Base-by-base conservation (phyloP, 2,329 filamentous ascomycete genomes). In the Trichophyton equinum region DNA sequence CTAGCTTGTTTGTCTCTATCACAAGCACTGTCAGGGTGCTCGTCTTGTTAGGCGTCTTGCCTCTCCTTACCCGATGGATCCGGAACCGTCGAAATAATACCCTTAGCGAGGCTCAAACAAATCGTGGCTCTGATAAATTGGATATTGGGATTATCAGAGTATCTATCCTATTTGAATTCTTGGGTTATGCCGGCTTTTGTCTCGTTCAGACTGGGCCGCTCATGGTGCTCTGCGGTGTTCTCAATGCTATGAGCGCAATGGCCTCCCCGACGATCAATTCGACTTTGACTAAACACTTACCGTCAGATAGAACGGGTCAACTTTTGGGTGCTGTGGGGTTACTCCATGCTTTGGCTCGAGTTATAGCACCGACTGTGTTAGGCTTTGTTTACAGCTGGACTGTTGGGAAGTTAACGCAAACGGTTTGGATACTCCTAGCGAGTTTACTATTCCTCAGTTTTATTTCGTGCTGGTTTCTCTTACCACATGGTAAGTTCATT, bases 261-360 rank as follows among this genome's bases (percentile, higher is more conserved):
- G 91, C 87, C 0, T 87, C 86, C 40, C 91, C 94, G 1, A 94
- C 89, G 0, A 79, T 95, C 57, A 90, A 95, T 69, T 86, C 88
- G 1, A 82, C 87, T 0, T 77, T 96, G 58, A 96, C 91, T 20
- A 97, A 96, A 71, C 94, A 97, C 72, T 86, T 97, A 0, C 89
- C 91, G 0, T 79, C 85, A 0, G 88, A 94, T 64, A 82, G 83
- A 55, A 86, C 94, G 0, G 94, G 94, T 0, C 85, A 94, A 71
- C 77, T 97, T n/a, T 81, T 99, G 0, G 94, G 94, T 22, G 91
- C 91, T 1, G 87, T 86, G 15, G 94, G 92, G 0, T 78, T 97
- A 63, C 75, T 97, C 62, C 92, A 97, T 73, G 88, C 90, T 0
- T 75, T 96, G 40, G 83, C 88, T 2, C 80, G 91, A 63, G 84